These are phyloP conservation scores for Rhizophora mangle DNA, from an alignment of 345 rosid genomes.

Conservation along the genomic window DNA sequence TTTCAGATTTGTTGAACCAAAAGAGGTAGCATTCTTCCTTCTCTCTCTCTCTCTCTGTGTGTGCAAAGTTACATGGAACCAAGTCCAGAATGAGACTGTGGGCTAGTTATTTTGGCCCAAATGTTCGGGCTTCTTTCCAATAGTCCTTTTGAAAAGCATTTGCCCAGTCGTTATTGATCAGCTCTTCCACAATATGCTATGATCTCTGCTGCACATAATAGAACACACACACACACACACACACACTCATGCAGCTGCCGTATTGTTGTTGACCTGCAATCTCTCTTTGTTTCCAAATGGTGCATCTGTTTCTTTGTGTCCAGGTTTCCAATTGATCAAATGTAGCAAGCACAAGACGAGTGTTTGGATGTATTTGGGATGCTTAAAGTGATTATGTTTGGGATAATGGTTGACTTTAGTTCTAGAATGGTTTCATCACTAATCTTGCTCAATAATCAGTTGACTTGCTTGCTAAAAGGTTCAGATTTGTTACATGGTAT, in stretches of 20 bases:
- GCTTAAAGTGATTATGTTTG: neutral
- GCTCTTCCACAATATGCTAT: neutral
- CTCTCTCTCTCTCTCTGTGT: constrained; percentile 5
- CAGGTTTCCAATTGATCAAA: neutral
- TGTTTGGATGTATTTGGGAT: neutral
- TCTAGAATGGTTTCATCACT: neutral
- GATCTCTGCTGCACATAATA: no score
- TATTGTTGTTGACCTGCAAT: neutral
- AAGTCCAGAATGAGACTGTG: neutral
- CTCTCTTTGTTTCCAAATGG: neutral
- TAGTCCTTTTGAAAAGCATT: neutral
- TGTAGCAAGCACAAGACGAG: neutral
- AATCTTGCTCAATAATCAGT: neutral
- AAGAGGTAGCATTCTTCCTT: constrained; percentile 42
- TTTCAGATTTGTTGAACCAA: constrained; percentile 36
- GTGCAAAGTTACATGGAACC: neutral
- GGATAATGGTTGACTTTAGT: neutral
- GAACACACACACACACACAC: no score
- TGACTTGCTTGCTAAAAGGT: neutral
- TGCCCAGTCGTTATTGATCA: neutral
- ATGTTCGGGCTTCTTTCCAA: neutral
- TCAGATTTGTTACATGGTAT: neutral
- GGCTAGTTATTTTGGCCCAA: neutral
- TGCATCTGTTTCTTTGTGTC: neutral
- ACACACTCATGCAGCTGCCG: no score